A percentile compares a stretch with the other conserved stretches of the same genome.
Conservation (phyloP, 768 basidiomycete genomes). For the Harrya chromipes region DNA sequence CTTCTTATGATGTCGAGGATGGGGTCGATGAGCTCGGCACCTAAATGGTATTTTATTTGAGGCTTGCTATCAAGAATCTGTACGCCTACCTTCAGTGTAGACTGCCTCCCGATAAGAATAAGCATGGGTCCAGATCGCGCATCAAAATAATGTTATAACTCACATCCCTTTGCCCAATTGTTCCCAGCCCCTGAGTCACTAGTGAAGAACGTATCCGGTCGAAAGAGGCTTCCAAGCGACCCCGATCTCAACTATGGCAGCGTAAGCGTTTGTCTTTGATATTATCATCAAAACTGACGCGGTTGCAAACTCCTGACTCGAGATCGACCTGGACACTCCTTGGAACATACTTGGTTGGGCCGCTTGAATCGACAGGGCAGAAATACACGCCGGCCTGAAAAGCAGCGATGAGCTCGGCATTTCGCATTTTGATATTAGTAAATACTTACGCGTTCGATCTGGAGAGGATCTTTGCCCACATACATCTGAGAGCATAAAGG, state of each 20-base stretch:
- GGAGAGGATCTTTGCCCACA: conserved; percentile 67
- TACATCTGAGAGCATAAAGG: conserved; percentile 47
- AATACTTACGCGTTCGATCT: conserved; percentile 65
- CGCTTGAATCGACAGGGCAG: conserved; percentile 55
- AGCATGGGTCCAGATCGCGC: conserved; percentile 13
- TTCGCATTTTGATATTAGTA: background rate
- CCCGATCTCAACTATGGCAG: conserved; percentile 61
- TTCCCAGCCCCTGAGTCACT: conserved; percentile 73
- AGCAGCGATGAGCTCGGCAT: background rate
- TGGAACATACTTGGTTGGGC: conserved; percentile 75
- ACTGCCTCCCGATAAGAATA: conserved; percentile 39
- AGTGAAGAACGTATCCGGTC: conserved; percentile 82
- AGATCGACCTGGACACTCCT: conserved; percentile 89
- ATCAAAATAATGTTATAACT: conserved; percentile 30
- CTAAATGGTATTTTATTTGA: conserved; percentile 34
- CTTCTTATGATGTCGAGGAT: conserved; percentile 77
- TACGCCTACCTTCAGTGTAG: conserved; percentile 77
- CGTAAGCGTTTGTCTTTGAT: conserved; percentile 2
- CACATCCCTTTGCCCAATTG: conserved; percentile 95
- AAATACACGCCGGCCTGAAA: conserved; percentile 79
- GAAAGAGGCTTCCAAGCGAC: conserved; percentile 69
- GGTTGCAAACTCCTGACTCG: conserved; percentile 82
- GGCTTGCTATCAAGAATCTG: background rate
- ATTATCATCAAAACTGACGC: conserved; percentile 41
- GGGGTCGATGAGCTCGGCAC: conserved; percentile 88